These are phyloP conservation scores for Nymphaea thermarum DNA, from an alignment of 164 flowering plant species.

Conservation along the genomic window DNA sequence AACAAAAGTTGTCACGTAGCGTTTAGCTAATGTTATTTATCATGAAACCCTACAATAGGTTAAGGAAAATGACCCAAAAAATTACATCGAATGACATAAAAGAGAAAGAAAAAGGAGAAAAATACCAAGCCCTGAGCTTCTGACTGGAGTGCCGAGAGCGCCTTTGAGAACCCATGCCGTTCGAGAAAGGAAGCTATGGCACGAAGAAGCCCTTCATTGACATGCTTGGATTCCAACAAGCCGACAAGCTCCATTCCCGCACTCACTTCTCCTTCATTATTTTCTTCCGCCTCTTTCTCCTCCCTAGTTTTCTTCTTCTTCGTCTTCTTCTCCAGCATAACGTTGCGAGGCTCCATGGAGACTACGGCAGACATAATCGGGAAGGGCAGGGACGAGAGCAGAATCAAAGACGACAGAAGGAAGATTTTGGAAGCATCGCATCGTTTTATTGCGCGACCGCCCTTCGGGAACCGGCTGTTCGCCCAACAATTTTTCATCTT, in stretches of 20 bases:
- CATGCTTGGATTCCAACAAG: neutral
- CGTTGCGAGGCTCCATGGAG: constrained; percentile 48
- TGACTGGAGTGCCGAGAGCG: constrained; percentile 37
- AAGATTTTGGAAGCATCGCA: too few species aligned
- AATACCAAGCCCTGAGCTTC: constrained; percentile 34
- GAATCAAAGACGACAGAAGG: too few species aligned
- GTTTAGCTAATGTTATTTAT: too few species aligned
- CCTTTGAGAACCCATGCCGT: constrained; percentile 36
- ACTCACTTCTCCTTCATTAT: neutral
- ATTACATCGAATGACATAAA: neutral
- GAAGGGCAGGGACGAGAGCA: neutral
- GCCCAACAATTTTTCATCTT: too few species aligned
- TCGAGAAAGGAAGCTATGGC: constrained; percentile 40
- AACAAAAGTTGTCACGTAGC: too few species aligned
- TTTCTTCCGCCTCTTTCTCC: constrained; percentile 10
- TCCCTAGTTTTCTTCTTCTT: constrained; percentile 1
- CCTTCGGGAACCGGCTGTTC: too few species aligned
- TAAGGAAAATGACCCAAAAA: neutral
- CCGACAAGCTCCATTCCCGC: constrained; percentile 8
- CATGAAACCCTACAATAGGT: neutral
- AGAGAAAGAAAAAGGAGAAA: neutral
- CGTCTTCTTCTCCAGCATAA: constrained; percentile 20
- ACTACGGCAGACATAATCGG: constrained; percentile 9
- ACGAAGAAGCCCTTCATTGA: constrained; percentile 10
- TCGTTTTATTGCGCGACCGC: too few species aligned